Evolutionary conservation across 106 monocot species (phyloP), one percentile per base, ranked within the genome.

Genomic region (Apostasia ramifera): DNA sequence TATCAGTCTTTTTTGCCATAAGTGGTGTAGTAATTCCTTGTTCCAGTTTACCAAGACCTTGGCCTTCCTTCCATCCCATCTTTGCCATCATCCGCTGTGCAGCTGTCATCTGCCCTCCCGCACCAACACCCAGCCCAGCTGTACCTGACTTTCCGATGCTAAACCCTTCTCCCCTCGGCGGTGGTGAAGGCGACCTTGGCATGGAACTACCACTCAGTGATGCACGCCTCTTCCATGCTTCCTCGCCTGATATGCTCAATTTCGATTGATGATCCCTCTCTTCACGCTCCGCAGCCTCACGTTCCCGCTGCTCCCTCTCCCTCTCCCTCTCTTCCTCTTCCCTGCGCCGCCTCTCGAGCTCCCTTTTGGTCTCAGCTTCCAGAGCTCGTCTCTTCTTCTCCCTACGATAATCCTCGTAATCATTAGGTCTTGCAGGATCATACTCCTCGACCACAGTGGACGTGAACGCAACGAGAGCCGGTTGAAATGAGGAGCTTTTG

Each of bases 11-110:
- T 64, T 92, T 97, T 5, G 97, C 97, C 86, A 97, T 87, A 51
- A 97, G 70, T 44, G 97, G 97, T 14, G 97, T 89, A 1, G 97
- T 97, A 60, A 97, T 97, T 5, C 97, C 97, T 70, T 97, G 97
- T 71, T 97, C 97, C 70, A 79, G 92, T 73, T 87, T 97, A 1
- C 97, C 97, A 70, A 97, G 92, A 9, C 97, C 97, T 79, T 97
- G 97, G 0, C 97, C 97, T 80, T 97, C 82, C 54, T 97, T 97
- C 97, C 97, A 97, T 37, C 97, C 97, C 97, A 97, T 97, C 82
- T 89, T 97, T 11, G 92, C 92, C 97, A 97, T 97, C 97, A 97
- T 97, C 78, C 92, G 80, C 79, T 97, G 95, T 0, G 95, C 95
- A 44, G 95, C 95, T 45, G 95, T 97, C 92, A 97, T 97, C 76